Conservation (phyloP, 2,329 filamentous ascomycete species). For the Diaporthe citrichinensis region DNA sequence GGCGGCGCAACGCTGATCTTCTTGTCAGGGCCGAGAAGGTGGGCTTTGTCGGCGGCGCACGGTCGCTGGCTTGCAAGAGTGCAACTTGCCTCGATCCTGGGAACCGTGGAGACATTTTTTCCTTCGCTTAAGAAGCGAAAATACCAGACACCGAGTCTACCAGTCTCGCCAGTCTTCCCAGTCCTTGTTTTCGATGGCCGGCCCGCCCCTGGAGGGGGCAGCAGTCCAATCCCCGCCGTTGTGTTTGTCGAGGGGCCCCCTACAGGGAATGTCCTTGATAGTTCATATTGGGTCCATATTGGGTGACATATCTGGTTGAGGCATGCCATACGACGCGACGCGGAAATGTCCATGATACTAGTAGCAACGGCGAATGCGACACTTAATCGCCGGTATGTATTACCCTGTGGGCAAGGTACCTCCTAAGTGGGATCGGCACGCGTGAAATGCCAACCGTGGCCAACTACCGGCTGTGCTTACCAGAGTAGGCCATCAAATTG, state of each 20-base stretch:
- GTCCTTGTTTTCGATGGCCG: slow-evolving; percentile 1
- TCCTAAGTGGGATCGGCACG: slow-evolving; percentile 18
- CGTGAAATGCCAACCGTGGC: slow-evolving; percentile 3
- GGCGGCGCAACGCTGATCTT: slow-evolving; percentile 9
- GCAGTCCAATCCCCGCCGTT: slow-evolving; percentile 1
- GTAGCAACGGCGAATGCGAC: slow-evolving; percentile 1
- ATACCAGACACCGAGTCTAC: neutral
- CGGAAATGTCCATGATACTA: slow-evolving; percentile 15
- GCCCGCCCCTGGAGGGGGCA: slow-evolving; percentile 13
- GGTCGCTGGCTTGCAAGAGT: neutral
- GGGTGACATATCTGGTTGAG: neutral
- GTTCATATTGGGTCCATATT: neutral
- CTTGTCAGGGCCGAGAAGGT: slow-evolving; percentile 8
- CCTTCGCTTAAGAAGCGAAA: slow-evolving; percentile 18
- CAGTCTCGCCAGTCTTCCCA: neutral
- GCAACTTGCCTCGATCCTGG: slow-evolving; percentile 22
- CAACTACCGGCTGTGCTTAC: neutral
- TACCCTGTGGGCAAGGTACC: neutral
- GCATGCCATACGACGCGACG: slow-evolving; percentile 11
- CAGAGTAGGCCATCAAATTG: neutral
- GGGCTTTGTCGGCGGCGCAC: slow-evolving; percentile 23
- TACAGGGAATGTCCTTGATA: neutral
- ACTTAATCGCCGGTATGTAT: neutral
- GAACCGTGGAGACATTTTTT: slow-evolving; percentile 12
- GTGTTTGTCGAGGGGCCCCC: neutral